Percentiles rank a stretch among this genome's conserved stretches.
phyloP scores from a whole-genome alignment of 371 early-diverging fungal species.

The Batkoa obscura region DNA sequence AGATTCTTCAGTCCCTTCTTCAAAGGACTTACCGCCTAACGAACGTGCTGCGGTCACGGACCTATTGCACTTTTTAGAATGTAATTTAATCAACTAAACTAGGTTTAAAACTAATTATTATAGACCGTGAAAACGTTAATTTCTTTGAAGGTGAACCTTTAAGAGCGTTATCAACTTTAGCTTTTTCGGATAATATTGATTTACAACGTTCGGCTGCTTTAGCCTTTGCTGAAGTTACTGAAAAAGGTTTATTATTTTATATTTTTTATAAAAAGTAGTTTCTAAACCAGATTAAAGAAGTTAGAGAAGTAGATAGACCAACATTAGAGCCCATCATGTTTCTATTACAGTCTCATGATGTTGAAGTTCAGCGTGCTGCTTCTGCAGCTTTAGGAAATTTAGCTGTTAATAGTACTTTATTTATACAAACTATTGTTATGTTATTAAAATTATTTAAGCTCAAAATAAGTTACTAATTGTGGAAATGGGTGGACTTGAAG shows the following conservation, averaged over 20 bases:
- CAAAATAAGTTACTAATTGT: slow-evolving; percentile 75
- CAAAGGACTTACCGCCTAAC: slow-evolving; percentile 15
- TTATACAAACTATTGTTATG: slow-evolving; percentile 7
- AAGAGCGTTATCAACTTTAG: slow-evolving; percentile 58
- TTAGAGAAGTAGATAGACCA: slow-evolving; percentile 54
- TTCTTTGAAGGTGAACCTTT: slow-evolving; percentile 78
- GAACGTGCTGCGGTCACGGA: slow-evolving; percentile 73
- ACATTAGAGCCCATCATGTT: slow-evolving; percentile 66
- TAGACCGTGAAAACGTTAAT: slow-evolving; percentile 55
- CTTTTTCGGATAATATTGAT: slow-evolving; percentile 73
- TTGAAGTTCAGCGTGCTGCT: slow-evolving; percentile 75
- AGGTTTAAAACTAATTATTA: neutral
- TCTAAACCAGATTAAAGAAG: slow-evolving; percentile 25
- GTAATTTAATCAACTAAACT: slow-evolving; percentile 26
- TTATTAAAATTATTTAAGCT: slow-evolving; percentile 17
- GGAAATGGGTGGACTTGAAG: slow-evolving; percentile 66
- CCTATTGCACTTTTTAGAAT: slow-evolving; percentile 59
- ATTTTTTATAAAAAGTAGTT: too few relatives aligned
- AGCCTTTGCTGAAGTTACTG: slow-evolving; percentile 83
- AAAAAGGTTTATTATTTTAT: slow-evolving; percentile 29
- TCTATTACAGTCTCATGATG: slow-evolving; percentile 63
- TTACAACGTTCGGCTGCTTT: slow-evolving; percentile 75
- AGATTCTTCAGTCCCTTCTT: neutral
- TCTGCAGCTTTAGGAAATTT: slow-evolving; percentile 80
- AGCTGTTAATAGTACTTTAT: slow-evolving; percentile 68